Conservation (phyloP, 2,329 filamentous ascomycete genomes). For the Claviceps citrina region DNA sequence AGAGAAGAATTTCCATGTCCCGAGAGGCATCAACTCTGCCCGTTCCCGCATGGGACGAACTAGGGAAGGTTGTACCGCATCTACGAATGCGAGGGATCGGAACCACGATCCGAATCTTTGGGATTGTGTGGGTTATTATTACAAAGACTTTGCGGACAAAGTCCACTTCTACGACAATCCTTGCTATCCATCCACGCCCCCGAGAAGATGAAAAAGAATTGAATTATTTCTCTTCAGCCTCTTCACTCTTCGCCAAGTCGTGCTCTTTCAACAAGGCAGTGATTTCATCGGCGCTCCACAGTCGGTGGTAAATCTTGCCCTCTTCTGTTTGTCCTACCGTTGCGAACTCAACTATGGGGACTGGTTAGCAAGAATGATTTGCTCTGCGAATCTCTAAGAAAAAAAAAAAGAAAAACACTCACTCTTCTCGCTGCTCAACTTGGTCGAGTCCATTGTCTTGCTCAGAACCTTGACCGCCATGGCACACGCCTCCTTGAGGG, state of each 20-base stretch:
- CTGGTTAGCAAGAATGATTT: constrained; percentile 7
- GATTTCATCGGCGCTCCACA: constrained; percentile 96
- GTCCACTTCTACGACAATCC: constrained; percentile 5
- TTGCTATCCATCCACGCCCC: constrained; percentile 5
- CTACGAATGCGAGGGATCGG: not conserved
- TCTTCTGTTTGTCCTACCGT: constrained; percentile 91
- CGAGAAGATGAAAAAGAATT: not conserved
- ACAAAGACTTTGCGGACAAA: constrained; percentile 5
- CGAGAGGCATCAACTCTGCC: not conserved
- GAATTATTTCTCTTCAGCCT: constrained; percentile 46
- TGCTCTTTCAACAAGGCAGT: constrained; percentile 88
- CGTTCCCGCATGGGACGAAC: not conserved
- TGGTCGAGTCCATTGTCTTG: constrained; percentile 99
- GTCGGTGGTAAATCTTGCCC: constrained; percentile 93
- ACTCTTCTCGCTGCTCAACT: constrained; percentile 99
- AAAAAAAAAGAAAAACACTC: constrained; percentile 30
- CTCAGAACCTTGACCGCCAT: constrained; percentile 97
- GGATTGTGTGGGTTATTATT: constrained; percentile 8
- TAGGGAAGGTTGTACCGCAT: not conserved
- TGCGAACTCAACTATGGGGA: constrained; percentile 72
- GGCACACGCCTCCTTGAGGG: constrained; percentile 87
- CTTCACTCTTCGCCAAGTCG: constrained; percentile 77
- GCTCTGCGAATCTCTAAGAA: not conserved
- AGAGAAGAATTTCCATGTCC: not conserved
- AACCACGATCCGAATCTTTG: not conserved